Percentiles rank a stretch among this genome's conserved stretches.
Evolutionary conservation across 495 filamentous ascomycete genomes (phyloP).

Genomic region (Aspergillus cristatus): DNA sequence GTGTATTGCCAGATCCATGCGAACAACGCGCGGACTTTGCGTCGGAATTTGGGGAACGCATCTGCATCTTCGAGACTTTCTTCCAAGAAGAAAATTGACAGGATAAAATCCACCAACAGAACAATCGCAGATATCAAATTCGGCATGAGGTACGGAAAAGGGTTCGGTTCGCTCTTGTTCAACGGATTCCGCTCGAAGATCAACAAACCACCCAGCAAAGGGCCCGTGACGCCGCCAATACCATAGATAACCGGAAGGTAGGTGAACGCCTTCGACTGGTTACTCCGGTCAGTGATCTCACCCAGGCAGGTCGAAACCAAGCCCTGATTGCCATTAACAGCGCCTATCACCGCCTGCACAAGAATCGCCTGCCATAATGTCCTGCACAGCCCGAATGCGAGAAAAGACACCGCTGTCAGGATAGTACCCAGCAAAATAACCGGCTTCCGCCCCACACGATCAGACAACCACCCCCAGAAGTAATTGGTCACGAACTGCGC

Average conservation of each 20-base stretch:
- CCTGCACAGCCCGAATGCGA: constrained; percentile 79
- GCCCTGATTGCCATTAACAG: constrained; percentile 84
- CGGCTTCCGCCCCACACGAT: constrained; percentile 85
- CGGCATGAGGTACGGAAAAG: constrained; percentile 76
- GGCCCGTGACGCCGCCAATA: constrained; percentile 85
- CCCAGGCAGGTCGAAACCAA: constrained; percentile 89
- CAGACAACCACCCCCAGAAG: constrained; percentile 87
- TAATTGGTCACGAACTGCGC: constrained; percentile 90
- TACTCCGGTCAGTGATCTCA: constrained; percentile 89
- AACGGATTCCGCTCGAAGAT: constrained; percentile 51
- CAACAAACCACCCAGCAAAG: constrained; percentile 77
- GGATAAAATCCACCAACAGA: constrained; percentile 60
- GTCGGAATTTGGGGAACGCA: constrained; percentile 49
- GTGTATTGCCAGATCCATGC: constrained; percentile 68
- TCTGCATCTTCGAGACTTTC: constrained; percentile 77
- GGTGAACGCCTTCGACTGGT: constrained; percentile 83
- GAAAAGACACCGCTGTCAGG: constrained; percentile 69
- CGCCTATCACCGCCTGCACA: constrained; percentile 82
- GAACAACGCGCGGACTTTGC: constrained; percentile 52
- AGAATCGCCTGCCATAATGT: constrained; percentile 72
- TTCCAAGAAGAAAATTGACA: constrained; percentile 69
- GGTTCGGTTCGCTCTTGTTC: constrained; percentile 38
- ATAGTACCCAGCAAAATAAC: constrained; percentile 82
- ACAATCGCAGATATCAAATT: constrained; percentile 68
- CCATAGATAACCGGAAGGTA: constrained; percentile 93